Evolutionary conservation across 306 rosid species (phyloP), one percentile per base, ranked within the genome.

Genomic region (Cucurbita ficifolia): DNA sequence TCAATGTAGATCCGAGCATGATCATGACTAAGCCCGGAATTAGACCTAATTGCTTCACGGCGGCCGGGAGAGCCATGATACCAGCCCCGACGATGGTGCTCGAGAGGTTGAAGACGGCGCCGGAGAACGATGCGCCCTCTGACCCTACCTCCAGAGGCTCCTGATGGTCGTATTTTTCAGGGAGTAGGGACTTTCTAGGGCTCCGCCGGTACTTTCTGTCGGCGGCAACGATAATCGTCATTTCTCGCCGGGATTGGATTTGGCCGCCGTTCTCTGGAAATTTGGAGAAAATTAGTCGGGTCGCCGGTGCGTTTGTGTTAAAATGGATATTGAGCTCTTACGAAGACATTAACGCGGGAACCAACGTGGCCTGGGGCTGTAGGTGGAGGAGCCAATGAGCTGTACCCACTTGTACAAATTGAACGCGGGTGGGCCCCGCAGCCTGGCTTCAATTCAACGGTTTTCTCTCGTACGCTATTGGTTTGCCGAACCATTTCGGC

Each of bases 1-100:
- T 88, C 51, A 88, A 35, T 75, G 79, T 56, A 5, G 91, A 83
- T 21, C 79, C 83, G 17, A 88, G 50, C 8, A 70, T 62, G 58
- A 88, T 88, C 86, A 85, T 69, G 35, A 79, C 4, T 1, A 88
- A 72, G 8, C 95, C 89, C 0, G 83, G 89, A 51, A 84, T 35
- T 5, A 87, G 51, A 16, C 96, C 96, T 83, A 87, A 61, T 39
- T 85, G 87, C 71, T 87, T 89, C 43, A 87, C 78, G 76, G 79
- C 74, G 17, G 91, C 85, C 5, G 96, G 96, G 1, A 89, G 87
- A 52, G 96, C 96, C 96, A 89, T 89, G 82, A 89, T 86, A 10
- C 91, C 91, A 49, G 87, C 96, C 24, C 96, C 96, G 36, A 89
- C 87, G 33, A 89, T 58, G 11, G 96, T 87, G 58, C 91, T 85